These are phyloP conservation scores for Thielaviopsis musarum DNA, from an alignment of 2,329 filamentous ascomycete species.

Conservation along the genomic window DNA sequence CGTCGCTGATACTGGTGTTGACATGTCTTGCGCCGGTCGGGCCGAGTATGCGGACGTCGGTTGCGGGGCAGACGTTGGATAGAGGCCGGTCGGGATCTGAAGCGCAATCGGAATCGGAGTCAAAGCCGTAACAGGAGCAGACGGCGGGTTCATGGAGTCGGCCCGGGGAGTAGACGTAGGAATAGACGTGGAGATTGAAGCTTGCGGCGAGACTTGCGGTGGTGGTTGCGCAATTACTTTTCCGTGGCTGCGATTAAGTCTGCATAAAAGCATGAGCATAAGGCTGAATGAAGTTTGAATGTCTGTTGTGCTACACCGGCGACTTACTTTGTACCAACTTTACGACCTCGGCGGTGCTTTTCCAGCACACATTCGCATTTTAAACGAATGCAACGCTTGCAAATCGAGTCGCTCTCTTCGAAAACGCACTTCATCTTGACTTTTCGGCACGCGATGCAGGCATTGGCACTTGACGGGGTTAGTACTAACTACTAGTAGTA, in stretches of 20 bases:
- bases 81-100: too few species aligned
- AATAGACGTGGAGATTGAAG: background rate
- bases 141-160: background rate
- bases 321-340: constrained; percentile 20
- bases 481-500: background rate
- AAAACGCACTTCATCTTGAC: constrained; percentile 24
- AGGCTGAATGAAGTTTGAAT: background rate
- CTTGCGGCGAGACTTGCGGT: background rate
- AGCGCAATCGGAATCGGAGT: too few species aligned
- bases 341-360: constrained; percentile 24
- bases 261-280: background rate
- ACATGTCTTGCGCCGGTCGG: too few species aligned
- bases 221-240: constrained; percentile 8
- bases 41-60: too few species aligned
- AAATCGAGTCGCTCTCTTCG: constrained; percentile 15
- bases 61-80: too few species aligned
- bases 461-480: constrained; percentile 13
- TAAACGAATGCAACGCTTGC: constrained; percentile 23
- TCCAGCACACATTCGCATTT: constrained; percentile 22
- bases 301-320: background rate
- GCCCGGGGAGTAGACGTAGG: background rate
- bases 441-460: constrained; percentile 22
- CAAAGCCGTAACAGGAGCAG: background rate
- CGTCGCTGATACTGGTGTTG: background rate
- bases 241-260: constrained; percentile 9